Percentiles rank a stretch among this genome's conserved stretches.
phyloP scores from a whole-genome alignment of 495 filamentous ascomycete species.

The Platismatia glauca region DNA sequence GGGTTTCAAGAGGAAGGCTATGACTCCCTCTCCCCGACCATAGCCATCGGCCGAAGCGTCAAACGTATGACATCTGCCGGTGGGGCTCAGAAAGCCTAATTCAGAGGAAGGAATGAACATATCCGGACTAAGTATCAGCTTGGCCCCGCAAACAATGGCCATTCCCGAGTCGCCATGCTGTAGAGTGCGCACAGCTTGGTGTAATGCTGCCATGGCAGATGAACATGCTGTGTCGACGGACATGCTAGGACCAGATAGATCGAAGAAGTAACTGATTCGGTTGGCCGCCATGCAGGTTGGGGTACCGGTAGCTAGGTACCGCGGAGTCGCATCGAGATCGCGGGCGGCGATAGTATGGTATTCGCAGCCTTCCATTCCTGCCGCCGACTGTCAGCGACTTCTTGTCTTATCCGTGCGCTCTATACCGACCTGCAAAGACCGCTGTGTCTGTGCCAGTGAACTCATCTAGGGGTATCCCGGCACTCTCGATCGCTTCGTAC shows the following conservation, averaged over 20 bases:
- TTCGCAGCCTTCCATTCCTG: conserved; percentile 25
- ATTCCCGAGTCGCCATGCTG: conserved; percentile 38
- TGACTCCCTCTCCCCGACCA: conserved; percentile 39
- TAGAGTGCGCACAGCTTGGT: conserved; percentile 44
- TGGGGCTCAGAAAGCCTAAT: conserved; percentile 24
- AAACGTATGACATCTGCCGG: conserved; percentile 35
- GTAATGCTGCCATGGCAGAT: conserved; percentile 41
- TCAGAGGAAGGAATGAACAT: conserved; percentile 42
- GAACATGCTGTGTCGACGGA: conserved; percentile 51
- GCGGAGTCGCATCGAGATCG: conserved; percentile 31
- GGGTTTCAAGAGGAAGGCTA: conserved; percentile 35
- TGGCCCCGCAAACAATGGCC: conserved; percentile 49
- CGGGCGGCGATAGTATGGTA: conserved; percentile 29
- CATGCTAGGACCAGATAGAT: conserved; percentile 44
- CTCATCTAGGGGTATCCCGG: conserved; percentile 33
- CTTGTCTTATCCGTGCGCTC: background rate
- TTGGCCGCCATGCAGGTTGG: conserved; percentile 40
- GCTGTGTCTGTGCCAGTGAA: conserved; percentile 25
- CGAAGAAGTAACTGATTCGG: conserved; percentile 46
- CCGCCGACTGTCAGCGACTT: conserved; percentile 25
- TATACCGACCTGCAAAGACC: conserved; percentile 26
- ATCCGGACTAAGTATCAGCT: conserved; percentile 50
- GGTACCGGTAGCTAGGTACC: conserved; percentile 39
- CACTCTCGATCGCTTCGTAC: conserved; percentile 54
- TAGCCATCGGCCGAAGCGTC: conserved; percentile 36